A percentile compares a stretch with the other conserved stretches of the same genome.
These are phyloP conservation scores for Microbotryum violaceum DNA, from an alignment of 1,284 basidiomycete species.

Conservation along the genomic window DNA sequence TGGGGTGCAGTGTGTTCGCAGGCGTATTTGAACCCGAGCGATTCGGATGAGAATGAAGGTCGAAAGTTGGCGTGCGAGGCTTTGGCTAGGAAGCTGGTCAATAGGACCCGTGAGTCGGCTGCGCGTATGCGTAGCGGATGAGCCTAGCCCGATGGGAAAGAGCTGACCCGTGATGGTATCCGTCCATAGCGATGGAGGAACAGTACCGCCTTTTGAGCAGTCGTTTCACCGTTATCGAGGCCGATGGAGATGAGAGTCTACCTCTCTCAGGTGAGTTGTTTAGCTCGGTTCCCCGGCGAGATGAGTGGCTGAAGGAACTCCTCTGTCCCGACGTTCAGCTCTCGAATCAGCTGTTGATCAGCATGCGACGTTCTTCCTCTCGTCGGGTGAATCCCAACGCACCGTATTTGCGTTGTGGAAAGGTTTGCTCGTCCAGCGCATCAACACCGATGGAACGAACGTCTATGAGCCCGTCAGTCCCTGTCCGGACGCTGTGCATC, in stretches of 20 bases:
- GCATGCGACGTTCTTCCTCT: conserved; percentile 62
- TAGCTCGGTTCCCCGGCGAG: too few relatives aligned
- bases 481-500: neutral
- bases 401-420: conserved; percentile 34
- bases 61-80: conserved; percentile 82
- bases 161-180: neutral
- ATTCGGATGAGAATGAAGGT: conserved; percentile 75
- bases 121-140: too few relatives aligned
- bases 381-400: conserved; percentile 76
- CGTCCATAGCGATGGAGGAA: conserved; percentile 8
- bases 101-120: conserved; percentile 44
- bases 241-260: conserved; percentile 68
- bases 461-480: conserved; percentile 13
- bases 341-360: conserved; percentile 78
- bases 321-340: conserved; percentile 5
- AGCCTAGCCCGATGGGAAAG: too few relatives aligned
- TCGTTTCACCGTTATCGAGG: conserved; percentile 62
- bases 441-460: conserved; percentile 7
- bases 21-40: conserved; percentile 46
- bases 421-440: conserved; percentile 38
- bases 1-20: neutral
- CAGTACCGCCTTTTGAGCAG: conserved; percentile 41
- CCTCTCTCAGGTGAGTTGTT: conserved; percentile 50
- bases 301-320: too few relatives aligned
- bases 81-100: conserved; percentile 76